Evolutionary conservation across 2,329 filamentous ascomycete genomes (phyloP), one percentile per base, ranked within the genome.

Genomic region (Aspergillus jensenii): DNA sequence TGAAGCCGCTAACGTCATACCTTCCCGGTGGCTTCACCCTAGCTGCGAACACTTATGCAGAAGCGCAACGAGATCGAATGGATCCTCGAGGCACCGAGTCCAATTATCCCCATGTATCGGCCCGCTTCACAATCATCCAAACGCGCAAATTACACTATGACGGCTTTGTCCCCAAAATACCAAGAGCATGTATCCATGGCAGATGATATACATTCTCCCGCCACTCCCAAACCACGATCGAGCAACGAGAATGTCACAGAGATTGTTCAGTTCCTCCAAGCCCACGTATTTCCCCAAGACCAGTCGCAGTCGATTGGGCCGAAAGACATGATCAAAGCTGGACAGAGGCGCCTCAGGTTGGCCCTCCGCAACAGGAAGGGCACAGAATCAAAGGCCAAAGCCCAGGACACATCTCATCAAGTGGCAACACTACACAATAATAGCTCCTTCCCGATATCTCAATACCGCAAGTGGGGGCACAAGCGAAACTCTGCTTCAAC

Each of bases 261-360:
- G 45, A 66, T 76, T 12, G 67, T 75, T 43, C 70, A 66, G 41
- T 74, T 75, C 60, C 72, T 76, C 40, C 72, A 75, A 52, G 62
- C 66, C 5, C 68, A 69, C 51, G 55, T 55, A 17, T 58, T 70
- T 6, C 54, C 64, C 21, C 44, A 54, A 37, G 56, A 35, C 9
- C 48, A 55, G 54, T 48, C 63, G 46, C 69, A 70, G 54, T 60
- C 61, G 21, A 65, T 61, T 2, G 68, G 68, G 11, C 68, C 72
- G 6, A 65, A 67, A 55, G 61, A 67, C 49, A 62, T 72, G 51
- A 39, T 71, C 52, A 61, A 70, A 61, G 64, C 67, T 15, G 67
- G 73, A 15, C 73, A 73, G 52, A 72, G 72, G 14, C 74, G 74
- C 25, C 65, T 76, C 2, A 62, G 69, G n/a, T 65, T 75, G 25